Evolutionary conservation across 1,139 yeast genomes (phyloP), one percentile per base, ranked within the genome.

Genomic region (Hansenula sp.): DNA sequence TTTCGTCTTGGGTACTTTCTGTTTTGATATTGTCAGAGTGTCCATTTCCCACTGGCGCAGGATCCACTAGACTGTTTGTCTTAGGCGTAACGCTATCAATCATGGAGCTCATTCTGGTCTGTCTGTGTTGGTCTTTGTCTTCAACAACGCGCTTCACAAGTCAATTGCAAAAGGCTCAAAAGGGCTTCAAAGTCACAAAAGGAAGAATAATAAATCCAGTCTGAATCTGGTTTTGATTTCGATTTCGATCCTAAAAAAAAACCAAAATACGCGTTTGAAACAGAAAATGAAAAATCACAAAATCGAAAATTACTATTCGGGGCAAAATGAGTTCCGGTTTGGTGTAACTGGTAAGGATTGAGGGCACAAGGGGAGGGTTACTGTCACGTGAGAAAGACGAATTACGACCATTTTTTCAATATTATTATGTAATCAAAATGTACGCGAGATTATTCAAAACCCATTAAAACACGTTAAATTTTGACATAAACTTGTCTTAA

Each of bases 181-280:
- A 21, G 25, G 5, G 25, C 25, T 21, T 21, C 9, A 21, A 21
- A 21, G 25, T 21, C 25, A 21, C 25, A 21, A 9, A 21, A 21
- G 25, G 25, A 15, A 34, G 3, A 18, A 2, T 11, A 18, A 33
- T 19, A 33, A 33, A 24, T n/a, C 27, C 32, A 21, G 25, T 21
- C 25, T 21, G 25, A 21, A 21, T 21, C 25, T 21, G 25, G 25
- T 5, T 21, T 21, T 16, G n/a, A 31, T n/a, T 33, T 15, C 21
- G 17, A 8, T 19, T 18, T 19, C 7, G 15, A n/a, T 16, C 16
- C 24, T 9, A 32, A 17, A 17, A 6, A 5, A 16, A 32, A 32
- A 18, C 13, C 11, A 27, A 42, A 45, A 46, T 47, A 49, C 52
- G 52, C 51, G 54, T 49, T 35, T 45, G 49, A 47, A 50, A 50